Conservation (phyloP, 202 grass and related monocot genomes). For the Zoysia matrella region DNA sequence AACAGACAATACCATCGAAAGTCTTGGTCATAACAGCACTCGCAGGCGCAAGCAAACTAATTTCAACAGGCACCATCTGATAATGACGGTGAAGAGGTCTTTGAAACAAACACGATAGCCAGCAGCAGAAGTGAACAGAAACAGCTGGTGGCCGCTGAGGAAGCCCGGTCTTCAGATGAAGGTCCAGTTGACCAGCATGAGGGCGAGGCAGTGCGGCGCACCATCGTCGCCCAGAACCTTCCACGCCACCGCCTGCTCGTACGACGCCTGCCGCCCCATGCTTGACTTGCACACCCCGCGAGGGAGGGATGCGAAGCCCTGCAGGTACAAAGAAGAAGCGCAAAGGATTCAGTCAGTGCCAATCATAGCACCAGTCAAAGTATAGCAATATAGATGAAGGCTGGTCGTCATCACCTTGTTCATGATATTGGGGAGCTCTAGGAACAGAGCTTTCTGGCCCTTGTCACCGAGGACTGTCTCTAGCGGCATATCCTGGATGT, state of each 20-base stretch:
- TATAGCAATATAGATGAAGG: neutral
- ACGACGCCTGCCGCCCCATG: slow-evolving; percentile 84
- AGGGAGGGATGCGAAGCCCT: slow-evolving; percentile 78
- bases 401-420: slow-evolving; percentile 58
- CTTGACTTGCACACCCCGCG: slow-evolving; percentile 69
- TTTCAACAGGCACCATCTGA: neutral
- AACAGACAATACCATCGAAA: neutral
- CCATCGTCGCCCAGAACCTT: slow-evolving; percentile 84
- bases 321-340: neutral
- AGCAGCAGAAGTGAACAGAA: neutral
- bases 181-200: slow-evolving; percentile 95
- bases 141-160: neutral
- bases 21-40: neutral
- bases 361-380: too few species aligned
- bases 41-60: neutral
- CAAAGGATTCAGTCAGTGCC: too few species aligned
- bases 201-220: slow-evolving; percentile 72
- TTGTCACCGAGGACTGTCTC: slow-evolving; percentile 73
- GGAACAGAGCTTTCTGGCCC: slow-evolving; percentile 60
- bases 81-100: neutral
- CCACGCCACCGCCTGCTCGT: slow-evolving; percentile 76
- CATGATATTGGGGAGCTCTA: slow-evolving; percentile 87
- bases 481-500: slow-evolving; percentile 83
- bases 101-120: neutral
- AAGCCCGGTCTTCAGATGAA: slow-evolving; percentile 69